These are phyloP conservation scores for Pistacia atlantica DNA, from an alignment of 345 rosid genomes.

Conservation along the genomic window DNA sequence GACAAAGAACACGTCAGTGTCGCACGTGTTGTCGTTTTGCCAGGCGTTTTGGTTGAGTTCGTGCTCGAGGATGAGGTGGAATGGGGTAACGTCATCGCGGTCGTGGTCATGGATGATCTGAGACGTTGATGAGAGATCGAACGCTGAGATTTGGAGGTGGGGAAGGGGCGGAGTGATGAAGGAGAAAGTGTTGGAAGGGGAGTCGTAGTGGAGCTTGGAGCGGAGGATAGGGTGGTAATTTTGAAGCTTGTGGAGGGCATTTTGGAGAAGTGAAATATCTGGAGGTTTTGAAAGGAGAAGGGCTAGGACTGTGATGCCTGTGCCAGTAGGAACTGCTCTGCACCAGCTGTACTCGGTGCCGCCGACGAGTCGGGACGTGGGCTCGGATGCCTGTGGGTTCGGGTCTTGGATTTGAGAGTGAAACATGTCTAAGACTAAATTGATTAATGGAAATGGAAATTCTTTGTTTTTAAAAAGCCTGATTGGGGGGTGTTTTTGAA, in stretches of 20 bases:
- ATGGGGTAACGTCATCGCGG: constrained; percentile 26
- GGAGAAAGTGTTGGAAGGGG: constrained; percentile 52
- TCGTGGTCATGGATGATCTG: constrained; percentile 34
- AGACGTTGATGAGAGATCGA: constrained; percentile 58
- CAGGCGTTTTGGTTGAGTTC: constrained; percentile 70
- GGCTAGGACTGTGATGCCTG: constrained; percentile 77
- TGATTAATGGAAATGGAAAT: neutral
- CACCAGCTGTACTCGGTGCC: constrained; percentile 91
- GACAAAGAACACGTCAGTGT: constrained; percentile 43
- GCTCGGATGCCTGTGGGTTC: constrained; percentile 25
- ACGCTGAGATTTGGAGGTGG: constrained; percentile 41
- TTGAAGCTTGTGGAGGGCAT: constrained; percentile 58
- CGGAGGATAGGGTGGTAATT: constrained; percentile 73
- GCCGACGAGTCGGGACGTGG: constrained; percentile 51
- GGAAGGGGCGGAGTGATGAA: constrained; percentile 50
- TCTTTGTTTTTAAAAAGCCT: no score
- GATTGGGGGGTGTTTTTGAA: no score
- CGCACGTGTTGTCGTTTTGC: constrained; percentile 35
- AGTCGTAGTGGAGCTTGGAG: constrained; percentile 58
- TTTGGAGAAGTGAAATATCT: constrained; percentile 42
- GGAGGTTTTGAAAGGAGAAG: constrained; percentile 55
- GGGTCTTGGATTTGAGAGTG: constrained; percentile 20
- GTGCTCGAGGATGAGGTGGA: constrained; percentile 64
- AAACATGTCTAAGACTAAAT: neutral
- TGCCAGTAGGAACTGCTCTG: constrained; percentile 77